phyloP scores from a whole-genome alignment of 352 stramenopile genomes.

The Sclerospora graminicola region DNA sequence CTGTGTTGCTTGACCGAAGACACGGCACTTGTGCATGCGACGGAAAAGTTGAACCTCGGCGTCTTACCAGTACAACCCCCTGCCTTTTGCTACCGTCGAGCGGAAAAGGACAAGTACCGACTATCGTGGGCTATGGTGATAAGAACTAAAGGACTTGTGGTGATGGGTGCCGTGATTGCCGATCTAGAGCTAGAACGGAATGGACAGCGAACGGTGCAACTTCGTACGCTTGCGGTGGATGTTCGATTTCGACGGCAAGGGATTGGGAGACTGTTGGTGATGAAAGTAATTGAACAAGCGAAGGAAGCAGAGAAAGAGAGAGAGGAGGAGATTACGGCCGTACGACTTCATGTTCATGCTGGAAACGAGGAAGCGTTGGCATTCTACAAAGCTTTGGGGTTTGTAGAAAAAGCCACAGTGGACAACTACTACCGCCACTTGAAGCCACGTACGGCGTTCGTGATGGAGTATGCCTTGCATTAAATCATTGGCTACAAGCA shows the following conservation, averaged over 20 bases:
- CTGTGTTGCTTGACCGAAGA: constrained; percentile 35
- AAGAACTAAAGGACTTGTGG: background rate
- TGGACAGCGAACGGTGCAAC: constrained; percentile 21
- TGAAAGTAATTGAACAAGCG: constrained; percentile 25
- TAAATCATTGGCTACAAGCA: no score
- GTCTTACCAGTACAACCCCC: constrained; percentile 56
- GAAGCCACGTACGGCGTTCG: constrained; percentile 38
- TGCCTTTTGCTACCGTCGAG: constrained; percentile 52
- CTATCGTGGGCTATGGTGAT: constrained; percentile 38
- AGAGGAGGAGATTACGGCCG: constrained; percentile 6
- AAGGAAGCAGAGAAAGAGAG: constrained; percentile 7
- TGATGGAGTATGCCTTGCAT: constrained; percentile 30
- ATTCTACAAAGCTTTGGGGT: constrained; percentile 49
- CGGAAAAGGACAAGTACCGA: constrained; percentile 26
- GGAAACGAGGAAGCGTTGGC: constrained; percentile 46
- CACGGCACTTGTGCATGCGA: constrained; percentile 29
- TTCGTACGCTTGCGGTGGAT: constrained; percentile 35
- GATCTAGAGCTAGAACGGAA: constrained; percentile 26
- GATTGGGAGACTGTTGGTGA: constrained; percentile 26
- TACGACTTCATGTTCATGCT: constrained; percentile 53
- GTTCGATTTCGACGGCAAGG: constrained; percentile 25
- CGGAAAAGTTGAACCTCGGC: constrained; percentile 58
- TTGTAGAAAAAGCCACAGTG: constrained; percentile 28
- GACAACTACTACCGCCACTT: constrained; percentile 62
- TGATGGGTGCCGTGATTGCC: constrained; percentile 27